These are phyloP conservation scores for Flagelloscypha sp. DNA, from an alignment of 768 basidiomycete genomes.

Conservation along the genomic window DNA sequence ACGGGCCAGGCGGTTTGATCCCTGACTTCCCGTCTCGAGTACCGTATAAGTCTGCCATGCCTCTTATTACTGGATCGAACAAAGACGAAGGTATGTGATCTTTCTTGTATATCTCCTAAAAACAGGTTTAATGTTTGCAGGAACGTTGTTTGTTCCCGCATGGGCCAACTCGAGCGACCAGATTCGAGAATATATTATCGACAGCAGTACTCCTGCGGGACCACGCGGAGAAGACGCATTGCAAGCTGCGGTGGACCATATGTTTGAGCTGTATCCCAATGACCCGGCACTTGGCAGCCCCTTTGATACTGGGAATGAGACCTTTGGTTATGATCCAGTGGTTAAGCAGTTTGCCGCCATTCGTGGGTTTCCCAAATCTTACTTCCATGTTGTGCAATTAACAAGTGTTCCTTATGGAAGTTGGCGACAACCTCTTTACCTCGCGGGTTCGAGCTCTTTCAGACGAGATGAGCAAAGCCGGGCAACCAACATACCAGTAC, in stretches of 20 bases:
- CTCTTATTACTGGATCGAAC: constrained; percentile 10
- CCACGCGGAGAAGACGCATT: not conserved
- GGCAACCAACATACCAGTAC: constrained; percentile 8
- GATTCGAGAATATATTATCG: constrained; percentile 1
- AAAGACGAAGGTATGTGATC: constrained; percentile 9
- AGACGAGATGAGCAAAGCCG: constrained; percentile 2
- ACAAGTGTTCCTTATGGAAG: too few species aligned
- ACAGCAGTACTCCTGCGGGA: not conserved
- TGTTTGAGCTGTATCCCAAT: constrained; percentile 20
- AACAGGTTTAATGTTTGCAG: not conserved
- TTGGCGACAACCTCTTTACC: constrained; percentile 17
- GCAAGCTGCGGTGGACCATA: not conserved
- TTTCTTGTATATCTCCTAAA: not conserved
- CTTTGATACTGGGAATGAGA: constrained; percentile 20
- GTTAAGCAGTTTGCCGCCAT: too few species aligned
- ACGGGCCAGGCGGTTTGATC: constrained; percentile 7
- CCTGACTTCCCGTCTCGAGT: constrained; percentile 7
- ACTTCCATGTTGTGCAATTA: too few species aligned
- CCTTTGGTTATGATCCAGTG: constrained; percentile 16
- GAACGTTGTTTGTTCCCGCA: constrained; percentile 3
- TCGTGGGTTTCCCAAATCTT: too few species aligned
- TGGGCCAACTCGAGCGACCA: not conserved
- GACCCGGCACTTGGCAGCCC: constrained; percentile 22
- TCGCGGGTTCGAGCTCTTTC: constrained; percentile 8
- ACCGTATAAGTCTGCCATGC: constrained; percentile 1